These are phyloP conservation scores for Ophiostoma angusticollis DNA, from an alignment of 2,329 filamentous ascomycete species.

Conservation along the genomic window DNA sequence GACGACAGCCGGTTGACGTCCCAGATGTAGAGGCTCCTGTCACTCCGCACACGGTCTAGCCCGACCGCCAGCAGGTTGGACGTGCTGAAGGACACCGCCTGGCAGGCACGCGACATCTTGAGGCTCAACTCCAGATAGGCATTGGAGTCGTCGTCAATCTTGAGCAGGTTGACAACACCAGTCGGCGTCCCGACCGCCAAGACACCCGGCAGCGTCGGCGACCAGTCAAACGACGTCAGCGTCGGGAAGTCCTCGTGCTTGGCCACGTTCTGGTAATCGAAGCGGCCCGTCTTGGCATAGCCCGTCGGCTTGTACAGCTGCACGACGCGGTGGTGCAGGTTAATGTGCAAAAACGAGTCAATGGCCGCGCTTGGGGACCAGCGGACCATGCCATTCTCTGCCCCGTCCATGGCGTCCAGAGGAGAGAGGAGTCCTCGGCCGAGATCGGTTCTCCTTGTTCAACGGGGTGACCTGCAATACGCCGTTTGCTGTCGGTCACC, in stretches of 20 bases:
- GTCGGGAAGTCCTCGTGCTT: constrained; percentile 51
- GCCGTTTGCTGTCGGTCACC: no score
- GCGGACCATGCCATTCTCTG: constrained; percentile 50
- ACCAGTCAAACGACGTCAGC: constrained; percentile 56
- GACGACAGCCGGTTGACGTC: constrained; percentile 53
- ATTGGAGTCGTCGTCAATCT: constrained; percentile 58
- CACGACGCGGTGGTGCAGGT: constrained; percentile 48
- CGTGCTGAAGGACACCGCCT: constrained; percentile 68
- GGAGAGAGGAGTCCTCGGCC: no score
- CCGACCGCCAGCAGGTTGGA: constrained; percentile 62
- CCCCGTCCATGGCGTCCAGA: constrained; percentile 36
- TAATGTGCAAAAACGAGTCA: constrained; percentile 53
- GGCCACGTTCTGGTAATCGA: constrained; percentile 44
- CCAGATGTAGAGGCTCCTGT: constrained; percentile 72
- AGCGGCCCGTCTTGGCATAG: constrained; percentile 40
- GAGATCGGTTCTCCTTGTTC: no score
- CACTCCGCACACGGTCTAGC: constrained; percentile 67
- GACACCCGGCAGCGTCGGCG: constrained; percentile 47
- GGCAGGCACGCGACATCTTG: constrained; percentile 65
- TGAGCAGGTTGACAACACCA: constrained; percentile 62
- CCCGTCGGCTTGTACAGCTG: constrained; percentile 52
- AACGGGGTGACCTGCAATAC: no score
- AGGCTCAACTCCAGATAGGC: constrained; percentile 53
- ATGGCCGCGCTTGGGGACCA: constrained; percentile 49
- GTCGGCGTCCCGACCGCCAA: constrained; percentile 64